These are phyloP conservation scores for Penicillium sp. DNA, from an alignment of 2,329 filamentous ascomycete species.

Conservation along the genomic window DNA sequence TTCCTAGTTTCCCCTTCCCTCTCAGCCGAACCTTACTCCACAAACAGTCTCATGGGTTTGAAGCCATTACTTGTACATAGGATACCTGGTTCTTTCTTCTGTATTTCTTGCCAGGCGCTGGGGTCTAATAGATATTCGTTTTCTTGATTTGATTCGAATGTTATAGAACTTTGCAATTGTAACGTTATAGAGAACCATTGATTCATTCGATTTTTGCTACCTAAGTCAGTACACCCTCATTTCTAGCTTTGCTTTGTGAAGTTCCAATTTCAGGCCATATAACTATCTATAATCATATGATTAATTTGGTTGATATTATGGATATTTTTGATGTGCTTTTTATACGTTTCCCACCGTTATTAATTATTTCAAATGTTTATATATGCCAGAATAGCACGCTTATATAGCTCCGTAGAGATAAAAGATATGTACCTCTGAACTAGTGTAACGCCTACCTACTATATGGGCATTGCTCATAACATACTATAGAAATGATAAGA, in stretches of 20 bases:
- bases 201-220: background rate
- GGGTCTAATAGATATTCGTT: background rate
- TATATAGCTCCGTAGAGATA: too few species aligned
- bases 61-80: constrained; percentile 6
- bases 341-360: too few species aligned
- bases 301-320: too few species aligned
- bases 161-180: background rate
- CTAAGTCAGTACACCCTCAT: background rate
- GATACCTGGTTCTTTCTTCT: background rate
- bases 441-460: background rate
- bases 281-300: background rate
- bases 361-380: too few species aligned
- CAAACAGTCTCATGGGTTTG: background rate
- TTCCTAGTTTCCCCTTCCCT: background rate
- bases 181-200: background rate
- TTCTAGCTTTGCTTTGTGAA: background rate
- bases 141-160: background rate
- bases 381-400: too few species aligned
- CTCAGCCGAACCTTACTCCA: constrained; percentile 1
- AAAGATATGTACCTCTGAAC: too few species aligned
- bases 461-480: background rate
- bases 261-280: background rate
- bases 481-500: background rate
- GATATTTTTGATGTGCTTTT: too few species aligned
- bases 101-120: constrained; percentile 1